phyloP scores from a whole-genome alignment of 108 stramenopile species.

The Pseudonitzschia multiseries region DNA sequence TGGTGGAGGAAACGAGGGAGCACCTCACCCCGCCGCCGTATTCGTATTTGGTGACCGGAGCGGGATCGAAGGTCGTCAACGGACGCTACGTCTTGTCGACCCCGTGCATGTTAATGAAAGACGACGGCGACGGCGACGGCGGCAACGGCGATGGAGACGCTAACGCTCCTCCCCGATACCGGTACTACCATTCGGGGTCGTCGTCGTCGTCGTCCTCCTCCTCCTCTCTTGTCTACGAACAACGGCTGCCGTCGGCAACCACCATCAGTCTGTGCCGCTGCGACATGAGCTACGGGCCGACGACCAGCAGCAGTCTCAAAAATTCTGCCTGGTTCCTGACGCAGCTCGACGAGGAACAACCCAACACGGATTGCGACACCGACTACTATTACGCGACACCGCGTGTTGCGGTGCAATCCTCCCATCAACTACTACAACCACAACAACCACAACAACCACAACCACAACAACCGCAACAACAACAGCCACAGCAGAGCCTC shows the following conservation, averaged over 20 bases:
- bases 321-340: constrained; percentile 77
- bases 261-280: neutral
- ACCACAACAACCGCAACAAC: neutral
- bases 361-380: constrained; percentile 89
- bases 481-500: neutral
- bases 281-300: neutral
- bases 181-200: no score
- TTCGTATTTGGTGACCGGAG: constrained; percentile 48
- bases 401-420: no score
- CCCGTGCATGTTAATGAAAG: neutral
- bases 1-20: constrained; percentile 40
- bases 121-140: neutral
- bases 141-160: neutral
- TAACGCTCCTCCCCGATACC: neutral
- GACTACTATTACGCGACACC: constrained; percentile 76
- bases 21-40: constrained; percentile 52
- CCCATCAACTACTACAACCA: no score
- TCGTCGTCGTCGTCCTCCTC: no score
- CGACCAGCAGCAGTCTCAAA: neutral
- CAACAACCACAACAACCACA: neutral
- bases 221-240: neutral
- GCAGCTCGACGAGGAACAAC: constrained; percentile 79
- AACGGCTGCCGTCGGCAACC: neutral
- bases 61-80: constrained; percentile 61
- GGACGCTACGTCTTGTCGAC: constrained; percentile 54